Base-by-base conservation (phyloP, 768 basidiomycete genomes). In the Hygrophoropsis aurantiaca region DNA sequence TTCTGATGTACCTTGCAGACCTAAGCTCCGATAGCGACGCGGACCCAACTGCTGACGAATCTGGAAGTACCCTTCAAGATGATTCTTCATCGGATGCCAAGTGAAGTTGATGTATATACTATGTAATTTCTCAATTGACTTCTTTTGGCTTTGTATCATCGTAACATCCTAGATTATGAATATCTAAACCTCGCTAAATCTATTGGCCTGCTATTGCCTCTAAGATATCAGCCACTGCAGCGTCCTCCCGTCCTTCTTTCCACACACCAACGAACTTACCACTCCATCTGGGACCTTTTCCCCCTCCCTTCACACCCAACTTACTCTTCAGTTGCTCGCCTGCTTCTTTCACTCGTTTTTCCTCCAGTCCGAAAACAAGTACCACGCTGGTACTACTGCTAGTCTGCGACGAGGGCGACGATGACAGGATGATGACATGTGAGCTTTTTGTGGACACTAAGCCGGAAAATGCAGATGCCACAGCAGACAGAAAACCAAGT, bases 281-380 rank as follows among this genome's bases (percentile, higher is more conserved):
- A 51, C 87, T 89, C 84, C 88, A 90, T 55, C 77, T 79, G 15
- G 69, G 54, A 2, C 86, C 88, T 58, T 85, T 89, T 4, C 89
- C 87, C 10, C 90, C 90, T 6, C 90, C 90, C 67, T 84, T 91
- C 39, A 86, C 72, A 8, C 72, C 71, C 23, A 86, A 67, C 52
- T 75, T 81, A 4, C 65, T 58, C 61, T 80, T 87, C 35, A 87
- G 60, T 20, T 60, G 69, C 3, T 82, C 82, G 3, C 85, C 85
- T 2, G 66, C 67, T 51, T 67, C 71, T 62, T 83, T 86, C 15
- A 87, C 83, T 9, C 66, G 67, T 42, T 76, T 70, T 30, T 82
- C 82, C 23, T 82, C 79, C 4, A 77, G 75, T 1, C 86, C 84
- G 44, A 83, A 59, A 11, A 87, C 65, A 26, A 90, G 61, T 19